Evolutionary conservation across 129 eudicot genomes (phyloP), one percentile per base, ranked within the genome.

Genomic region (Lonicera japonica): DNA sequence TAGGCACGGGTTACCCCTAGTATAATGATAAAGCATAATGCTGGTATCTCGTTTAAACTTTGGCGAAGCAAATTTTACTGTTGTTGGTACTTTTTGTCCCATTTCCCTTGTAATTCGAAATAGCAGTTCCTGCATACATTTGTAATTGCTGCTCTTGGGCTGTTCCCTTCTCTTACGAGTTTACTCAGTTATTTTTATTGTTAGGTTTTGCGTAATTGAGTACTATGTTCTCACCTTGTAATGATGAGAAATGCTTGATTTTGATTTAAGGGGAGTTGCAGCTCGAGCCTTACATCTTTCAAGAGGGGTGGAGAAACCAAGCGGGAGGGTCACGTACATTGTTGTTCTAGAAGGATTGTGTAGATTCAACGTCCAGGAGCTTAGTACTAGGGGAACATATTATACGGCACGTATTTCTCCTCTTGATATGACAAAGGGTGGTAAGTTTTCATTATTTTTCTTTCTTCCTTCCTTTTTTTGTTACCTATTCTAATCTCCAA

Each of bases 291-390:
- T 92, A 65, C 99, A 92, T 75, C 80, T 88, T 68, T 88, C 99
- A 15, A 82, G 99, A 77, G 99, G 99, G 76, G 99, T 92, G 68
- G 99, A 92, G 71, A 92, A 92, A 83, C 99, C 99, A 64, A 88
- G 99, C 77, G 99, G 99, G 64, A 82, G 95, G 79, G 99, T 92
- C 52, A 92, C 99, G 14, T 88, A 92, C 75, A 88, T 80, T 6
- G 99, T 92, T 75, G 95, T 92, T 65, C 99, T 92, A 69, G 99
- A 92, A 85, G 99, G 99, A 18, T 70, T 92, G 62, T 88, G 96
- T 80, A 83, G 99, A 77, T 92, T 92, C 75, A 83, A 70, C 61
- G 95, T 92, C 61, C 86, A 75, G 80, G 99, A 92, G 74, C 83
- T 92, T 70, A 92, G 77, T 69, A 88, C 91, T 10, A 88, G 86